These are phyloP conservation scores for Aspergillus kassunensis DNA, from an alignment of 495 filamentous ascomycete genomes.

Conservation along the genomic window DNA sequence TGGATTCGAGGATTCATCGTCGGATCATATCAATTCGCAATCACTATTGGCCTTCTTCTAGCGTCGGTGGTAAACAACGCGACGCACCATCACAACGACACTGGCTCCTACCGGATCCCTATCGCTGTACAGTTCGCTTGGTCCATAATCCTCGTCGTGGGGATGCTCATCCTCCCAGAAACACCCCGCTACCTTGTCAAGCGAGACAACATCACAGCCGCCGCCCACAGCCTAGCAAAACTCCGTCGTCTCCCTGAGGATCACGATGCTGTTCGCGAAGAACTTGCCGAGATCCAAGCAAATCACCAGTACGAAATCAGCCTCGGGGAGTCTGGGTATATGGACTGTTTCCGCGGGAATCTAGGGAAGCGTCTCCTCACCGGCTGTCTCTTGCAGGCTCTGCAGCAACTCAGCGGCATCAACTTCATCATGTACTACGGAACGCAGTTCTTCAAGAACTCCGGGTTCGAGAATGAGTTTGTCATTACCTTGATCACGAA, in stretches of 20 bases:
- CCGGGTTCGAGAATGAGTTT: slow-evolving; percentile 62
- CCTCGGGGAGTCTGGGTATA: slow-evolving; percentile 13
- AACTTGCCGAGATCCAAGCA: slow-evolving; percentile 7
- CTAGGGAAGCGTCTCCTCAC: slow-evolving; percentile 66
- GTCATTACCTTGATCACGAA: slow-evolving; percentile 71
- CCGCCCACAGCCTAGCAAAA: neutral
- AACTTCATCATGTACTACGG: slow-evolving; percentile 77
- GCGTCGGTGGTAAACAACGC: slow-evolving; percentile 72
- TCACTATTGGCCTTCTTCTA: slow-evolving; percentile 76
- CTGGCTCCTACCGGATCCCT: slow-evolving; percentile 75
- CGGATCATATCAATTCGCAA: slow-evolving; percentile 74
- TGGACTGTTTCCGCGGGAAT: slow-evolving; percentile 56
- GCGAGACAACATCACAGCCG: neutral
- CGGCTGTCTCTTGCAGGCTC: slow-evolving; percentile 59
- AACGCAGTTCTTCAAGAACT: slow-evolving; percentile 63
- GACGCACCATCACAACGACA: slow-evolving; percentile 56
- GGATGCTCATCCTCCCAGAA: slow-evolving; percentile 2
- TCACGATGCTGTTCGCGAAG: neutral
- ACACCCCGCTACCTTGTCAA: slow-evolving; percentile 6
- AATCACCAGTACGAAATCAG: slow-evolving; percentile 5
- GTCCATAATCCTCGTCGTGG: slow-evolving; percentile 64
- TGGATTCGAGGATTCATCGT: slow-evolving; percentile 81
- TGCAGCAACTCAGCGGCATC: slow-evolving; percentile 39
- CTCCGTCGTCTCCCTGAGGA: neutral
- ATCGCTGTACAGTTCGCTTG: slow-evolving; percentile 77